These are phyloP conservation scores for Fonsecaea monophora DNA, from an alignment of 2,329 filamentous ascomycete genomes.

Conservation along the genomic window DNA sequence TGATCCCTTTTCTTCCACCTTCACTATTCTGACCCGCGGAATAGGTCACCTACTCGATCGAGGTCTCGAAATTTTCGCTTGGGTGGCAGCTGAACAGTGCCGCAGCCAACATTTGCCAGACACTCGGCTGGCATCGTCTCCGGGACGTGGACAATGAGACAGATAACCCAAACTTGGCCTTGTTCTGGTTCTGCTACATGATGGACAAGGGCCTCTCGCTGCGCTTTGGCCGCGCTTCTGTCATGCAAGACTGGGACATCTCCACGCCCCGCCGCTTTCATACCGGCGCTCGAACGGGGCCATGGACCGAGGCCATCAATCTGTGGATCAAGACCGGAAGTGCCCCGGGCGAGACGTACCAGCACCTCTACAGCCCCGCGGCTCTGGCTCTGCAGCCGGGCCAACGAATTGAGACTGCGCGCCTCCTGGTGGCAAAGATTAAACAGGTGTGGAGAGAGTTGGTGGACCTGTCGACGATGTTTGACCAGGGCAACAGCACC, in stretches of 20 bases:
- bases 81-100: conserved; percentile 8
- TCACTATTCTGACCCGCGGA: background rate
- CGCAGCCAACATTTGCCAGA: background rate
- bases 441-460: background rate
- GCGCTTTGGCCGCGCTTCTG: background rate
- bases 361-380: conserved; percentile 1
- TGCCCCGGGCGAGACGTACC: background rate
- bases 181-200: conserved; percentile 10
- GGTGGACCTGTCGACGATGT: background rate
- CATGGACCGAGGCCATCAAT: background rate
- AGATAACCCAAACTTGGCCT: background rate
- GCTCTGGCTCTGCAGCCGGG: background rate
- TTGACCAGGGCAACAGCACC: background rate
- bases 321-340: background rate
- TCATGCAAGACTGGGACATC: conserved; percentile 8
- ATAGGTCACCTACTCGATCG: conserved; percentile 7
- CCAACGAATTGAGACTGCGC: background rate
- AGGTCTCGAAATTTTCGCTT: background rate
- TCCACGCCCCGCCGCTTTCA: background rate
- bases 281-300: background rate
- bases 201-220: conserved; percentile 3
- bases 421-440: background rate
- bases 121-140: conserved; percentile 5
- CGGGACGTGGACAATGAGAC: background rate
- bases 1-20: background rate